These are phyloP conservation scores for Eucalyptus marginata DNA, from an alignment of 345 rosid species.

Conservation along the genomic window DNA sequence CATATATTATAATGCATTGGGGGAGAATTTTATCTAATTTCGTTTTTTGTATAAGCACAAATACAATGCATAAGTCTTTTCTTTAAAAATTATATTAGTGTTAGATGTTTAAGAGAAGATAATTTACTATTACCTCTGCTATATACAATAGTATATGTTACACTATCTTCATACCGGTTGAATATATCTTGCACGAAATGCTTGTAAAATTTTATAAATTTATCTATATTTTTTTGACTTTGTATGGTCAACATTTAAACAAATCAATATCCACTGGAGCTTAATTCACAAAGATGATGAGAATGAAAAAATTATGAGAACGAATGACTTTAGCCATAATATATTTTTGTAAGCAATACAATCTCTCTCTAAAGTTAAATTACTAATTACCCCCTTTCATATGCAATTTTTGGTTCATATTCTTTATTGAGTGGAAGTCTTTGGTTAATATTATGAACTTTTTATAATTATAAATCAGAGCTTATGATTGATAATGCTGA, in stretches of 20 bases:
- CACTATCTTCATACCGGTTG: neutral
- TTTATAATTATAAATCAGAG: neutral
- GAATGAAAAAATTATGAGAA: neutral
- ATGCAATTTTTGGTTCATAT: neutral
- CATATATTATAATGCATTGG: neutral
- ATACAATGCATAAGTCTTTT: neutral
- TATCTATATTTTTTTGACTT: neutral
- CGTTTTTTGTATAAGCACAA: neutral
- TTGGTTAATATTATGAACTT: neutral
- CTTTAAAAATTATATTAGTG: neutral
- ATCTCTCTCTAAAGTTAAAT: neutral
- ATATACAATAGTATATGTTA: neutral
- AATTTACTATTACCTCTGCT: neutral
- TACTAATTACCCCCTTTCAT: neutral
- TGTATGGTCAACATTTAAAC: neutral
- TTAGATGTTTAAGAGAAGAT: neutral
- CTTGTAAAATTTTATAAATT: neutral
- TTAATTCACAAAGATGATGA: neutral
- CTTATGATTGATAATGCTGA: neutral
- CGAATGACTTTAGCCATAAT: neutral
- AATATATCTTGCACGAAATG: neutral
- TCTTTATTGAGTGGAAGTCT: neutral
- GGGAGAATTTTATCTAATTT: neutral
- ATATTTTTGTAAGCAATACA: neutral
- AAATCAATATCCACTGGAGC: neutral